A percentile compares a stretch with the other conserved stretches of the same genome.
phyloP scores from a whole-genome alignment of 441 rosid species.

The Aquilaria agallochum region DNA sequence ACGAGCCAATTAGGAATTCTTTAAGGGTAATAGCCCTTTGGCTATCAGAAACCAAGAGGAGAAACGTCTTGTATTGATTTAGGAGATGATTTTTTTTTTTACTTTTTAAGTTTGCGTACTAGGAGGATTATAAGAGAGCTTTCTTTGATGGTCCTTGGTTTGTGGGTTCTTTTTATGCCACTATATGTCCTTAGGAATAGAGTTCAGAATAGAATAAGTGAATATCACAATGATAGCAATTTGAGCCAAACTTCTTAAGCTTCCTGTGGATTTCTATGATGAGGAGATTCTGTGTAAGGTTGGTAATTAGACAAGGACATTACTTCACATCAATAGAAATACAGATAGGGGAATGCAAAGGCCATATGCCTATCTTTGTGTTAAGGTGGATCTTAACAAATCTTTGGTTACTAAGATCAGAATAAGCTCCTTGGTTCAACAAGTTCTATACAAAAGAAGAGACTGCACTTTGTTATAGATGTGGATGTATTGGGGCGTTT shows the following conservation, averaged over 20 bases:
- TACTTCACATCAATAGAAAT: not conserved
- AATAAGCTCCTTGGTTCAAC: not conserved
- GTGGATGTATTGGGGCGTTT: not conserved
- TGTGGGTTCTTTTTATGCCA: not conserved
- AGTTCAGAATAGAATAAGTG: not conserved
- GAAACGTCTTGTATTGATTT: not conserved
- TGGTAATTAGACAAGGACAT: not conserved
- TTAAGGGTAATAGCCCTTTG: not conserved
- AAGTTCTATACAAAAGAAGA: not conserved
- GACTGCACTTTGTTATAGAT: not conserved
- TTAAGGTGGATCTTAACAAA: not conserved
- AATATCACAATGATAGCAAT: not conserved
- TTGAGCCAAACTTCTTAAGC: not conserved
- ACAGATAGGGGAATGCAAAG: not conserved
- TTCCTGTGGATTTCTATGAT: not conserved
- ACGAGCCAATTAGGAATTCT: too few relatives aligned
- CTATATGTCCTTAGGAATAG: not conserved
- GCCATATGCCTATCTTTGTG: not conserved
- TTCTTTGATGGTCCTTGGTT: not conserved
- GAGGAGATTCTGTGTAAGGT: too few relatives aligned
- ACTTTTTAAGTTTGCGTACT: too few relatives aligned
- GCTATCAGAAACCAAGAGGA: not conserved
- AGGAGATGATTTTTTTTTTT: not conserved
- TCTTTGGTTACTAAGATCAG: not conserved
- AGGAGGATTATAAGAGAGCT: not conserved